Conservation (phyloP, 176 grass and related monocot species). For the Phoenix dactylifera region DNA sequence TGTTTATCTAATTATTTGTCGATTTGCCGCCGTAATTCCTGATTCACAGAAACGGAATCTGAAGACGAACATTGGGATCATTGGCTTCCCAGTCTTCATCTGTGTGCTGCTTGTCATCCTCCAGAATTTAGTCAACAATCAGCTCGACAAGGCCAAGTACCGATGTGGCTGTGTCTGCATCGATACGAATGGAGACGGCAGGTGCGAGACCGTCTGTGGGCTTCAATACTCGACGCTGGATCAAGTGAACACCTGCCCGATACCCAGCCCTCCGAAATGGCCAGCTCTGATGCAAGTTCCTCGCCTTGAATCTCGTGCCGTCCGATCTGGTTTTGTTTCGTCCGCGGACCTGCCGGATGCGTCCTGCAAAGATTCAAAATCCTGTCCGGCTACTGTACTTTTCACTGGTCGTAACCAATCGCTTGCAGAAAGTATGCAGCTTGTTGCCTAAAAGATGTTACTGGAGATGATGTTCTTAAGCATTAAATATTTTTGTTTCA, state of each 20-base stretch:
- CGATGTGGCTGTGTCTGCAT: conserved; percentile 60
- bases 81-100: conserved; percentile 60
- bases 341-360: conserved; percentile 40
- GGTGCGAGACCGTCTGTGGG: conserved; percentile 58
- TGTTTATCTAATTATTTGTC: no score
- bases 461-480: not conserved
- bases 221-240: conserved; percentile 62
- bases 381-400: conserved; percentile 53
- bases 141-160: conserved; percentile 67
- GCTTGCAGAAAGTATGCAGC: conserved; percentile 47
- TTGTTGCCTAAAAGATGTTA: not conserved
- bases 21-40: not conserved
- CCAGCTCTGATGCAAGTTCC: conserved; percentile 70
- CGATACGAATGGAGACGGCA: conserved; percentile 18
- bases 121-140: conserved; percentile 42
- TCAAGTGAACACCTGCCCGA: conserved; percentile 61
- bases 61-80: conserved; percentile 69
- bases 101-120: conserved; percentile 51
- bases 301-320: conserved; percentile 31
- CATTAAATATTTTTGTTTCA: conserved; percentile 9
- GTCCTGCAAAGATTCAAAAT: conserved; percentile 32
- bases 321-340: conserved; percentile 1
- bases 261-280: conserved; percentile 44
- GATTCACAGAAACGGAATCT: conserved; percentile 59
- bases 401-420: conserved; percentile 59